Evolutionary conservation across 2,329 filamentous ascomycete genomes (phyloP), one percentile per base, ranked within the genome.

Genomic region (Hirsutella rhossiliensis): DNA sequence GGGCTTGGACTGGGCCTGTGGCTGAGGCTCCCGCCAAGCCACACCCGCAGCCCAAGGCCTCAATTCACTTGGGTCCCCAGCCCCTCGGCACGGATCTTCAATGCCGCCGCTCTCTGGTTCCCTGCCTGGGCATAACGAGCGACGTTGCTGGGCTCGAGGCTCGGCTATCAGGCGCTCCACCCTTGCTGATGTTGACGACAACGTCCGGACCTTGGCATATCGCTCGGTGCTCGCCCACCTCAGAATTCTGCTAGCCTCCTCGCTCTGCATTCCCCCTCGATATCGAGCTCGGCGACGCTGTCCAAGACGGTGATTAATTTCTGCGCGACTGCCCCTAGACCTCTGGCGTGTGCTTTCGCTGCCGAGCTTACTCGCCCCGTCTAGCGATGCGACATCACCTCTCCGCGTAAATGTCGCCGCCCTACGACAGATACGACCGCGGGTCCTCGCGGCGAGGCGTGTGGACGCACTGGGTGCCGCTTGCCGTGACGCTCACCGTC

Each of bases 401-500:
- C 12, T 30, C 47, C 50, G 54, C 50, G 47, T 67, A 65, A 60
- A 80, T 80, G 76, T 76, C 76, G 58, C 70, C 72, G 57, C 69
- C 70, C 49, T 78, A 81, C 73, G 78, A 84, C 68, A 70, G 71
- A 56, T 68, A 69, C 61, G 66, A 76, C 58, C 65, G 67, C 55
- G 61, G 66, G 56, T 68, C 73, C 56, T 73, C 73, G 68, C 72
- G 76, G 65, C 71, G 75, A 62, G 70, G 74, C 60, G 74, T 78
- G 52, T 77, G 86, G 66, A 77, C 82, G 57, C 90, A 94, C 67
- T 96, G 89, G 87, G 78, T 95, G 47, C 90, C 90, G 49, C 74
- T 97, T 45, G 82, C 81, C 51, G 66, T 95, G 51, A 96, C 89
- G 41, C 80, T 94, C 46, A 89, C 87, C 40, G 79, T 94, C 53